Evolutionary conservation across 164 flowering plant genomes (phyloP).

Genomic region (Echeveria elegans): DNA sequence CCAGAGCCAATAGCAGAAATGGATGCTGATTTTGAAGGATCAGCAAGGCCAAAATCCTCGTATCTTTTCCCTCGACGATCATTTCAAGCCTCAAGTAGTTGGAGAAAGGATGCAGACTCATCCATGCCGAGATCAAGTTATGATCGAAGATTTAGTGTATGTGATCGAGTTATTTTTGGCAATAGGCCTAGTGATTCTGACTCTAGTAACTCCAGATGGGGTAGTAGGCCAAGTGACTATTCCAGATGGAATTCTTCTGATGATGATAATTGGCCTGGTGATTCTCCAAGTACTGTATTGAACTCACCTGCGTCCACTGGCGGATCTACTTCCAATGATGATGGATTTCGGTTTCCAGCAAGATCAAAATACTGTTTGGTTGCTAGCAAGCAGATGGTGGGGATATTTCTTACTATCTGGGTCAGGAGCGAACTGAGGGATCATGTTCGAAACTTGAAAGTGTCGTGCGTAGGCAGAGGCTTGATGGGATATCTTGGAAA

Average conservation of each 20-base stretch:
- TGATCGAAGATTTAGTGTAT: conserved; percentile 61
- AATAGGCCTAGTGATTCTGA: conserved; percentile 40
- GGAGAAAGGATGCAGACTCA: conserved; percentile 48
- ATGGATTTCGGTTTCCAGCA: conserved; percentile 32
- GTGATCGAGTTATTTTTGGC: conserved; percentile 60
- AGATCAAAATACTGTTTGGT: conserved; percentile 54
- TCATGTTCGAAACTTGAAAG: conserved; percentile 51
- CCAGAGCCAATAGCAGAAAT: conserved; percentile 48
- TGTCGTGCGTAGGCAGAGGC: conserved; percentile 72
- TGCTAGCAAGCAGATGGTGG: conserved; percentile 74
- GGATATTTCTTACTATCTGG: conserved; percentile 60
- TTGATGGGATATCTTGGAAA: conserved; percentile 75
- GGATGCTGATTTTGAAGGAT: conserved; percentile 62
- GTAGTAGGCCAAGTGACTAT: conserved; percentile 38
- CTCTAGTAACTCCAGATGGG: conserved; percentile 16
- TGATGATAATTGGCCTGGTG: conserved; percentile 54
- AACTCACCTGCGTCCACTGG: conserved; percentile 39
- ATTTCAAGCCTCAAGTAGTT: conserved; percentile 47
- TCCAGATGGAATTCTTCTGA: conserved; percentile 67
- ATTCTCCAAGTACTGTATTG: conserved; percentile 66
- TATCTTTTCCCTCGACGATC: conserved; percentile 56
- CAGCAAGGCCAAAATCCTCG: conserved; percentile 36
- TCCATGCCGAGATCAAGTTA: conserved; percentile 41
- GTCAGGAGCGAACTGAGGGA: conserved; percentile 55
- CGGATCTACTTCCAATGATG: conserved; percentile 29